Evolutionary conservation across 2,329 filamentous ascomycete genomes (phyloP).

Genomic region (Lasiodiplodia sp.): DNA sequence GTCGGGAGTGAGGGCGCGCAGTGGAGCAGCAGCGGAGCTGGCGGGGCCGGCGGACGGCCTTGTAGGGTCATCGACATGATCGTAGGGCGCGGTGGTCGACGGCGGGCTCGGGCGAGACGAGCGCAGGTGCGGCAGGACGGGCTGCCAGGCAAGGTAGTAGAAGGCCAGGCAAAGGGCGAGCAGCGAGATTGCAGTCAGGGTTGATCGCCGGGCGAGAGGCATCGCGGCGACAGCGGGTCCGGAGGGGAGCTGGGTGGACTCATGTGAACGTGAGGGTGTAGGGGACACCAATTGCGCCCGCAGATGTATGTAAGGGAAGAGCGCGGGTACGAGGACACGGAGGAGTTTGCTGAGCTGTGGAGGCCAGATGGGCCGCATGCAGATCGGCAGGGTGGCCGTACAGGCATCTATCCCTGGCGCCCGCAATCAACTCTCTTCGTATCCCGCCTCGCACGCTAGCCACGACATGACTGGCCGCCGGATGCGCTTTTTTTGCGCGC

Average conservation of each 20-base stretch:
- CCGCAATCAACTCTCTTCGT: slow-evolving; percentile 14
- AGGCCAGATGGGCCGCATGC: slow-evolving; percentile 8
- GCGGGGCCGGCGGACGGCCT: slow-evolving; percentile 16
- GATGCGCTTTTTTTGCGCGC: not conserved
- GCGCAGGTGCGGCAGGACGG: not conserved
- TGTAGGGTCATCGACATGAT: not conserved
- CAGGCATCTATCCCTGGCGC: slow-evolving; percentile 18
- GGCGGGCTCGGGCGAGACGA: slow-evolving; percentile 16
- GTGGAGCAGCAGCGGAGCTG: slow-evolving; percentile 13
- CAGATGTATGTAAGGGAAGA: slow-evolving; percentile 29
- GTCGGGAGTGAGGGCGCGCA: slow-evolving; percentile 19
- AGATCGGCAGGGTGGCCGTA: slow-evolving; percentile 22
- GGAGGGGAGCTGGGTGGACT: slow-evolving; percentile 7
- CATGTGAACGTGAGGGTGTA: slow-evolving; percentile 1
- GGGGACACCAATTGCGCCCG: slow-evolving; percentile 15
- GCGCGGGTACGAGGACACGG: slow-evolving; percentile 32
- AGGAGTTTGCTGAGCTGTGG: slow-evolving; percentile 11
- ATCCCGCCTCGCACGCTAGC: slow-evolving; percentile 9
- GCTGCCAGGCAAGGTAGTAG: slow-evolving; percentile 24
- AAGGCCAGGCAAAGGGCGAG: slow-evolving; percentile 19
- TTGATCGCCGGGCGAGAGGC: slow-evolving; percentile 26
- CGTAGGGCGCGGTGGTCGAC: not conserved
- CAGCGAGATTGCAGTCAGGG: slow-evolving; percentile 18
- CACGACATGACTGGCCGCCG: not conserved
- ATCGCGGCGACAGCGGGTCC: slow-evolving; percentile 10